Percentiles rank a stretch among this genome's conserved stretches.
phyloP scores from a whole-genome alignment of 179 eudicot genomes.

The Silene noctiflora region DNA sequence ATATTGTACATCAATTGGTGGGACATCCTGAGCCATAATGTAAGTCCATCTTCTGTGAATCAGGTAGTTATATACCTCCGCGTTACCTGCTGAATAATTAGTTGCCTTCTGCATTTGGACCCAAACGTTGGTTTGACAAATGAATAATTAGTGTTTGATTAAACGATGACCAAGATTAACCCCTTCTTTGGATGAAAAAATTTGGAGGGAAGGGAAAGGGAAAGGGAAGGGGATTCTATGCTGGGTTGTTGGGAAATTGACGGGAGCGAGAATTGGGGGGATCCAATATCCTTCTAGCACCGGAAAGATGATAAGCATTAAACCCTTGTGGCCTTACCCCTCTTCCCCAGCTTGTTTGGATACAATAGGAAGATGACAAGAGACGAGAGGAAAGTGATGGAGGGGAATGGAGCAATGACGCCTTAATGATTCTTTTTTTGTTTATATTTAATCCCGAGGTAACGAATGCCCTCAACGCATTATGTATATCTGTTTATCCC shows the following conservation, averaged over 20 bases:
- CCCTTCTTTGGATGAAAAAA: not conserved
- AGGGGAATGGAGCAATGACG: not conserved
- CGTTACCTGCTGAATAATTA: not conserved
- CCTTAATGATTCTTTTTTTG: not conserved
- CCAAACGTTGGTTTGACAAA: not conserved
- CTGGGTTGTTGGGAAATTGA: not conserved
- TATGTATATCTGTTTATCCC: too few relatives aligned
- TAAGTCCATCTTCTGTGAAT: constrained; percentile 1
- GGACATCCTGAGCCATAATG: constrained; percentile 29
- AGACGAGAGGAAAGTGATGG: too few relatives aligned
- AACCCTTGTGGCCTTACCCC: not conserved
- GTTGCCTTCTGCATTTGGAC: not conserved
- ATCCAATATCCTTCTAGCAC: not conserved
- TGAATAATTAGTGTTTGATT: not conserved
- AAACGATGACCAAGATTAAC: not conserved
- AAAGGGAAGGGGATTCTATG: not conserved
- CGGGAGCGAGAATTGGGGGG: too few relatives aligned
- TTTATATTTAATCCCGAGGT: not conserved
- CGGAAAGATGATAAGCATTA: not conserved
- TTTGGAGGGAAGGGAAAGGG: not conserved
- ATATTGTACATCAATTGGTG: constrained; percentile 34
- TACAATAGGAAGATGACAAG: not conserved
- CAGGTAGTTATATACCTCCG: not conserved
- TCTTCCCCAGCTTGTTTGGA: too few relatives aligned
- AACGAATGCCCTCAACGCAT: not conserved